phyloP scores from a whole-genome alignment of 176 grass and related monocot genomes.

The Cocos nucifera region DNA sequence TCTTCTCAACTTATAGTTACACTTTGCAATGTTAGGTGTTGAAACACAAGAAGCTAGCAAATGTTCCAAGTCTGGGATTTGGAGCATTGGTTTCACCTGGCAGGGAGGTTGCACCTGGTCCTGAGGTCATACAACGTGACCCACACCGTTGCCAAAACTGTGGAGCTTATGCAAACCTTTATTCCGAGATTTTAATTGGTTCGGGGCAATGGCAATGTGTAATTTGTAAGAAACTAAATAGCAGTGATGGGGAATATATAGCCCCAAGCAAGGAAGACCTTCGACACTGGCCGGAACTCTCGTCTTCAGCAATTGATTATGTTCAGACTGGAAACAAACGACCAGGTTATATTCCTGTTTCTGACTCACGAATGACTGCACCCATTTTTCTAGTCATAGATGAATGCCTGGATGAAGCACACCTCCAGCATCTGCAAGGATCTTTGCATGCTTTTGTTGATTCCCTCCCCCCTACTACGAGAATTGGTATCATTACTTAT shows the following conservation, averaged over 20 bases:
- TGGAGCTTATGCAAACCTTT: conserved; percentile 76
- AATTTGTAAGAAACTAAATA: conserved; percentile 72
- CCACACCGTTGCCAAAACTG: conserved; percentile 64
- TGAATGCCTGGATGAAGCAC: conserved; percentile 76
- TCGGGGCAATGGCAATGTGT: conserved; percentile 91
- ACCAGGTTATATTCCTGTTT: conserved; percentile 57
- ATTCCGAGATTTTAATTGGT: conserved; percentile 51
- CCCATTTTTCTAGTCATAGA: conserved; percentile 94
- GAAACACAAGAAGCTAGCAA: conserved; percentile 78
- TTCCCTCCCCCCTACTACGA: conserved; percentile 53
- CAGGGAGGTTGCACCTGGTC: conserved; percentile 56
- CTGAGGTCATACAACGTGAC: conserved; percentile 56
- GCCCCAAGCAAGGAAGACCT: conserved; percentile 73
- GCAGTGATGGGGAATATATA: conserved; percentile 74
- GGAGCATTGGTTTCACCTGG: conserved; percentile 84
- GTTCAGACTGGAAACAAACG: conserved; percentile 62
- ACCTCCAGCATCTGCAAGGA: conserved; percentile 92
- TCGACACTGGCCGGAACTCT: conserved; percentile 62
- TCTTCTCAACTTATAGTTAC: neutral
- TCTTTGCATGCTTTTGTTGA: conserved; percentile 97
- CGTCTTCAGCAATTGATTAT: conserved; percentile 58
- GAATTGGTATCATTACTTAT: conserved; percentile 85
- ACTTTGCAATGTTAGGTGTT: conserved; percentile 47
- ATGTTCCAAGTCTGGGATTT: conserved; percentile 77
- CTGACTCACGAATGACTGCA: conserved; percentile 52